phyloP scores from a whole-genome alignment of 2,329 filamentous ascomycete species.

The Penicillium sp. region DNA sequence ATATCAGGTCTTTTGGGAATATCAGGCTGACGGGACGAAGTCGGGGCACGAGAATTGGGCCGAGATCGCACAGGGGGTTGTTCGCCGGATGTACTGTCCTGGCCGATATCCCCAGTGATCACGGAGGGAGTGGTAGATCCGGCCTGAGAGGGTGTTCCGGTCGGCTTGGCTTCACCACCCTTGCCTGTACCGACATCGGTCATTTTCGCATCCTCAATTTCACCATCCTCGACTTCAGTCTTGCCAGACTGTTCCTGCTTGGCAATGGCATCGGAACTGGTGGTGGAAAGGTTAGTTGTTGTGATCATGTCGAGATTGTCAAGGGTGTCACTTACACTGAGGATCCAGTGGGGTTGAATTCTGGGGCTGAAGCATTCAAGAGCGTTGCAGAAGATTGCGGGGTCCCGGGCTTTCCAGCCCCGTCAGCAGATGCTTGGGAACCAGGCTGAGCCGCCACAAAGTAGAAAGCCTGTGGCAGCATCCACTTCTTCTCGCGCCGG shows the following conservation, averaged over 20 bases:
- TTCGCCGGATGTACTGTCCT: constrained; percentile 6
- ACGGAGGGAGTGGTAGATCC: constrained; percentile 6
- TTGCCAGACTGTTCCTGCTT: constrained; percentile 28
- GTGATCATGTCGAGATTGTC: background rate
- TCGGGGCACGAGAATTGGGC: constrained; percentile 27
- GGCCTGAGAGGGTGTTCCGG: constrained; percentile 10
- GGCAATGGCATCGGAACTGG: constrained; percentile 29
- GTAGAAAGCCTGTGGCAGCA: constrained; percentile 49
- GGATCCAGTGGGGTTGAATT: constrained; percentile 38
- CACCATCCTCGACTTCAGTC: constrained; percentile 45
- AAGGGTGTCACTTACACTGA: constrained; percentile 35
- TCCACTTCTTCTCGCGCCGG: constrained; percentile 49
- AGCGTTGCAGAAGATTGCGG: constrained; percentile 34
- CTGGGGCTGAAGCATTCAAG: constrained; percentile 42
- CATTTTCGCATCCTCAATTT: constrained; percentile 48
- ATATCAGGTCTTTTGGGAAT: constrained; percentile 41
- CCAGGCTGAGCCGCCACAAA: constrained; percentile 28
- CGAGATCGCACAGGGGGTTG: constrained; percentile 24
- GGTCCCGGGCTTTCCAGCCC: constrained; percentile 26
- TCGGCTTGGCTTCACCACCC: constrained; percentile 14
- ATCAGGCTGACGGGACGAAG: constrained; percentile 30
- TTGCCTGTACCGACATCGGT: constrained; percentile 29
- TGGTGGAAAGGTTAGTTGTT: constrained; percentile 21
- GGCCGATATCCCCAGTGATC: constrained; percentile 10
- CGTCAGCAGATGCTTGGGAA: constrained; percentile 23